Conservation (phyloP, 441 rosid species). For the Gossypium davidsonii region DNA sequence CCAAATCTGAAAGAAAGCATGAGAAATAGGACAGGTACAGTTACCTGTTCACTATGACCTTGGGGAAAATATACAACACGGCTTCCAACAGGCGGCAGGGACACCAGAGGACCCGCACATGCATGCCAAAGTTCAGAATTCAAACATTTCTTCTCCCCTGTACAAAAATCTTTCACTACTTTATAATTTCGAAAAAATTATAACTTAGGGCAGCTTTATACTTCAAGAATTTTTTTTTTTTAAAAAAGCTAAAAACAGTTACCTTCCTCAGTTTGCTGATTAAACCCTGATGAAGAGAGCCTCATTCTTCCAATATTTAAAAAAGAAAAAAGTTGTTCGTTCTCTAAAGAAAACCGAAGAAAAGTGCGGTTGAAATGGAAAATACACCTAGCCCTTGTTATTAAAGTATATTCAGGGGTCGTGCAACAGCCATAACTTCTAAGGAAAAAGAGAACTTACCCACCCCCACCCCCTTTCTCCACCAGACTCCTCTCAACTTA, state of each 20-base stretch:
- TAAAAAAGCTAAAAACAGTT: conserved; percentile 12
- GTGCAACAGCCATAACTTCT: neutral
- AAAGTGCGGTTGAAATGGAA: neutral
- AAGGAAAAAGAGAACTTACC: conserved; percentile 15
- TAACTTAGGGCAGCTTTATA: neutral
- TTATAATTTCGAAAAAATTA: conserved; percentile 10
- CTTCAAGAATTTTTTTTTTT: neutral
- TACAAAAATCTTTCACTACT: conserved; percentile 12
- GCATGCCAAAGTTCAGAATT: conserved; percentile 99
- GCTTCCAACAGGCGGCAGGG: conserved; percentile 79
- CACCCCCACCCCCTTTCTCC: conserved; percentile 22
- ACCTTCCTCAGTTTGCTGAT: conserved; percentile 89
- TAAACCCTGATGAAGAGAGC: conserved; percentile 81
- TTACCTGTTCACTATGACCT: conserved; percentile 96
- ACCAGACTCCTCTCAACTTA: conserved; percentile 15
- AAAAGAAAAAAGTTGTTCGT: conserved; percentile 20
- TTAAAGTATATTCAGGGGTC: neutral
- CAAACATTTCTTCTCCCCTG: conserved; percentile 63
- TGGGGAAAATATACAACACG: conserved; percentile 91
- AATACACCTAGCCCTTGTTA: neutral
- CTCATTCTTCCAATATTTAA: conserved; percentile 47
- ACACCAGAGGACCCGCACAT: conserved; percentile 96
- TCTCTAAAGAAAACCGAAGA: conserved; percentile 16
- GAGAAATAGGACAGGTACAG: neutral
- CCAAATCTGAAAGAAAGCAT: neutral